Evolutionary conservation across 1,284 basidiomycete species (phyloP).

Genomic region (Cryptococcus sp.): DNA sequence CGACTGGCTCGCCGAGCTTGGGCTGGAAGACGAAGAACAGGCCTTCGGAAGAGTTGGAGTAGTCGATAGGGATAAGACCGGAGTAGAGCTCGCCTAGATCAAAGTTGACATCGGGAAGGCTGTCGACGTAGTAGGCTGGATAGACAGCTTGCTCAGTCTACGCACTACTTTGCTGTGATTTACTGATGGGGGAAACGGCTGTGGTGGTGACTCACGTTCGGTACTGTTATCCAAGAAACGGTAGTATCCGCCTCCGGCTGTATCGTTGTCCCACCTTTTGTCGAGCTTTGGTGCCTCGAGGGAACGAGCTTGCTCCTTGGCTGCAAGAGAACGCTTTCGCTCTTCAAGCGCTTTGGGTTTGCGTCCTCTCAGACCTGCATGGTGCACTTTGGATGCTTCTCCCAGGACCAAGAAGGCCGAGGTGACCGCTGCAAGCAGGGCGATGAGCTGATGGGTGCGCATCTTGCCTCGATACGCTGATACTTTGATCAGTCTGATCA

Average conservation of each 20-base stretch:
- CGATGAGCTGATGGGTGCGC: not conserved
- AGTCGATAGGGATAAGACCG: conserved; percentile 24
- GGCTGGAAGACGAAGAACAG: conserved; percentile 29
- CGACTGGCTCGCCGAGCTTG: conserved; percentile 23
- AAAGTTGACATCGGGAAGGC: conserved; percentile 25
- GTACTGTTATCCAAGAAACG: conserved; percentile 9
- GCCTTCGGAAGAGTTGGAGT: conserved; percentile 15
- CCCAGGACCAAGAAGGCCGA: not conserved
- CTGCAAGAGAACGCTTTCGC: not conserved
- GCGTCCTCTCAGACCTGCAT: not conserved
- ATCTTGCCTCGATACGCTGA: no score
- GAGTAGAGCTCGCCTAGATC: conserved; percentile 31
- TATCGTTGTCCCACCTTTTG: not conserved
- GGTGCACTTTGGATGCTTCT: not conserved
- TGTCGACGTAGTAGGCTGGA: conserved; percentile 22
- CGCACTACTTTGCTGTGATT: no score
- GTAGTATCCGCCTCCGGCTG: not conserved
- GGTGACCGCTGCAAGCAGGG: not conserved
- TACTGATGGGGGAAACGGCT: not conserved
- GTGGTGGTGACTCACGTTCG: conserved; percentile 1
- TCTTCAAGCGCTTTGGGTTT: not conserved
- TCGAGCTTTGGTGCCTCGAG: not conserved
- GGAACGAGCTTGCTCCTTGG: not conserved
- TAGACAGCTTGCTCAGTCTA: not conserved
- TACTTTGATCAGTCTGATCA: no score